Conservation (phyloP, 306 rosid species). For the Pyrus pyrifolia region DNA sequence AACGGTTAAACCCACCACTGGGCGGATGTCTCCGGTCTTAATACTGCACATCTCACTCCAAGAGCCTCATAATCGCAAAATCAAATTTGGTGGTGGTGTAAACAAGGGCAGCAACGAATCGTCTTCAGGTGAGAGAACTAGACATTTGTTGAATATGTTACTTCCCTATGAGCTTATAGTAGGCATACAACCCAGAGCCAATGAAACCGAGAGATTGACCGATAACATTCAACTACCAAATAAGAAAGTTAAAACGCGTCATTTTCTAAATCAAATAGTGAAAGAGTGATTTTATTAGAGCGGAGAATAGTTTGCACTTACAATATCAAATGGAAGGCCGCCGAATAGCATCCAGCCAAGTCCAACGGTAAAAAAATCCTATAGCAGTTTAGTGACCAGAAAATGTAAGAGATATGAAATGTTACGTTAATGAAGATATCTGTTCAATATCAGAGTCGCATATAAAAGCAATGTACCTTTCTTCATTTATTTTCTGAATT, state of each 20-base stretch:
- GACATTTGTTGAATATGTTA: slow-evolving; percentile 24
- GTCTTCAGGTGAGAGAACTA: slow-evolving; percentile 3
- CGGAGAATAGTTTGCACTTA: slow-evolving; percentile 21
- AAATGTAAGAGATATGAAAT: not conserved
- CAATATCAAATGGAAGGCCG: slow-evolving; percentile 72
- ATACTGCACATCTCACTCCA: not conserved
- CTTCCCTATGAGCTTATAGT: slow-evolving; percentile 73
- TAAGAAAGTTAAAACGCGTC: not conserved
- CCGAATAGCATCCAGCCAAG: slow-evolving; percentile 92
- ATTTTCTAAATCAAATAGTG: not conserved
- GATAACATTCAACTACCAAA: slow-evolving; percentile 64
- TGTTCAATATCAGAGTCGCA: not conserved
- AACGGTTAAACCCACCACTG: slow-evolving; percentile 2
- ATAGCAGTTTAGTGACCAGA: not conserved
- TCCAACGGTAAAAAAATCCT: slow-evolving; percentile 89
- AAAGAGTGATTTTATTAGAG: not conserved
- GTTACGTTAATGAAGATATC: not conserved
- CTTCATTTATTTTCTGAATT: not conserved
- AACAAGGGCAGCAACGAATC: not conserved
- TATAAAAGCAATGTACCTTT: not conserved
- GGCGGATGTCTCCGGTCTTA: not conserved
- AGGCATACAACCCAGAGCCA: slow-evolving; percentile 86
- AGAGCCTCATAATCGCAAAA: not conserved
- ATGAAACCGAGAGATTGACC: slow-evolving; percentile 79
- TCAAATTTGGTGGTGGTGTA: not conserved